Evolutionary conservation across 2,329 filamentous ascomycete species (phyloP), one percentile per base, ranked within the genome.

Genomic region (Fusarium staphyleae): DNA sequence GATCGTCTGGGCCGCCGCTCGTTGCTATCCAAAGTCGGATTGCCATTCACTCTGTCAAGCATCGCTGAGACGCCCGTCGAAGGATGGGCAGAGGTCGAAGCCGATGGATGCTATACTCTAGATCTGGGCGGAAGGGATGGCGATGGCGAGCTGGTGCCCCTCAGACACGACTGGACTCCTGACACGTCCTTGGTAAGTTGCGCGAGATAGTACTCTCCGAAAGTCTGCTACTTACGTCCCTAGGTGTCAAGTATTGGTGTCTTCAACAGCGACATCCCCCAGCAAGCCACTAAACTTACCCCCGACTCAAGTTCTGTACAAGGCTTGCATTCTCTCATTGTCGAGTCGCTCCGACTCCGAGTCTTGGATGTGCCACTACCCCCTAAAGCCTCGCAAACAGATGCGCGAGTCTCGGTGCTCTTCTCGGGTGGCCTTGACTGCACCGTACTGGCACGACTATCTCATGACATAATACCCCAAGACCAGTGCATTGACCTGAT

Each of bases 381-480:
- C 1, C 83, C 81, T 10, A 64, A 55, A 34, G 71, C 67, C 5
- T 60, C 60, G 1, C 41, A 60, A 7, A 65, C 59, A 9, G 75
- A 80, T 58, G 78, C 82, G 14, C 82, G 81, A 48, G 73, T 96
- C 12, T 92, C 91, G 1, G 80, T 99, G 1, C 78, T 99, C 0
- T 99, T 98, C 72, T 99, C 95, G 0, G 95, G 95, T 2, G 95
- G 95, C 0, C 81, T 99, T 6, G 95, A 99, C 72, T 98, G 95
- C 70, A 93, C 93, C 0, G 79, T 97, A 1, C 79, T 99, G 41
- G 93, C 93, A 16, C 85, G 92, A 35, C 75, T 98, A 18, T 80
- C 84, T 10, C 90, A 96, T 69, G 88, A 96, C 11, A 74, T 96
- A 3, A 70, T 98, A 2, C 89, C 90, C 0, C 12, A 69, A 0